Conservation (phyloP, 179 eudicot species). For the Corrigiola litoralis region DNA sequence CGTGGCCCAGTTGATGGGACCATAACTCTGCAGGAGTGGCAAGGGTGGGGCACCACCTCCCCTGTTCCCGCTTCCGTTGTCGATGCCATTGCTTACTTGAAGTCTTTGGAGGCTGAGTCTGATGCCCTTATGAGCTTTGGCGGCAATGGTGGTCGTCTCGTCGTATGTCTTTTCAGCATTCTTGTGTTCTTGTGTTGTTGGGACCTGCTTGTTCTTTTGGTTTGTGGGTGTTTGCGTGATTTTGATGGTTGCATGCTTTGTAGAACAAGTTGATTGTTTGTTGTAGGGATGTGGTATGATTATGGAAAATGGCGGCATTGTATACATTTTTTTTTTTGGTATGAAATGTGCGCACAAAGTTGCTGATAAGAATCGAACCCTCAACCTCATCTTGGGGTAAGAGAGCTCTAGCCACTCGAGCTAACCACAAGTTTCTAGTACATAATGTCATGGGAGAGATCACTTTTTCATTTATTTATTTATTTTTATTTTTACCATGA, state of each 20-base stretch:
- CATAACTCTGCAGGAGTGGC: slow-evolving; percentile 75
- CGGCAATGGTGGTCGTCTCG: slow-evolving; percentile 66
- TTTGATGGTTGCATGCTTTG: not conserved
- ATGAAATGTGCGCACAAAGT: too few species aligned
- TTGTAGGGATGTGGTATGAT: not conserved
- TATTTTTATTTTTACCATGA: too few species aligned
- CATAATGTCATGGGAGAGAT: too few species aligned
- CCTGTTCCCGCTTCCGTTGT: slow-evolving; percentile 55
- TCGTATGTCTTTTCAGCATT: slow-evolving; percentile 25
- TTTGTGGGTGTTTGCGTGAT: not conserved
- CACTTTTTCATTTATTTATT: too few species aligned
- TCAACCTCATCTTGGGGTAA: too few species aligned
- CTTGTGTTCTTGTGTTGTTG: not conserved
- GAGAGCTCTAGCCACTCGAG: too few species aligned
- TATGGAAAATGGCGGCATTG: too few species aligned
- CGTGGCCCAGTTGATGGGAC: slow-evolving; percentile 18
- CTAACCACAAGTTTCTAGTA: too few species aligned
- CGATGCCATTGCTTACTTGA: slow-evolving; percentile 61
- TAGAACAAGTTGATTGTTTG: too few species aligned
- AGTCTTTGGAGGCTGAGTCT: slow-evolving; percentile 41
- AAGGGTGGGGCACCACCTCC: slow-evolving; percentile 76
- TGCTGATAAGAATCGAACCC: too few species aligned
- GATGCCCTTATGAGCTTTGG: slow-evolving; percentile 60
- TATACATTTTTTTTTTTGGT: too few species aligned
- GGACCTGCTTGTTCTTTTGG: not conserved